phyloP scores from a whole-genome alignment of 768 basidiomycete genomes.

The Amanita fuliginea region DNA sequence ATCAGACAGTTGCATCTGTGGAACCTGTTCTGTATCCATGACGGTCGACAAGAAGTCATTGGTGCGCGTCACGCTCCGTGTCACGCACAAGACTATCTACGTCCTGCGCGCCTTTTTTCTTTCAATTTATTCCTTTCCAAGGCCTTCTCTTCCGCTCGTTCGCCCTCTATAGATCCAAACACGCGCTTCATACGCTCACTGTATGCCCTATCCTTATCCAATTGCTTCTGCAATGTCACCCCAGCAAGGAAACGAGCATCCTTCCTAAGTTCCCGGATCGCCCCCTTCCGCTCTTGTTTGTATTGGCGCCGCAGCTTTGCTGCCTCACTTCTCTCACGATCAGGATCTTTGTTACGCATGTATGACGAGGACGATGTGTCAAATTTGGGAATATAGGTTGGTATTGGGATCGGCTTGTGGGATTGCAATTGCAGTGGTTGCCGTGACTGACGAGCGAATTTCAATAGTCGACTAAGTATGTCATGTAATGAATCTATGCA shows the following conservation, averaged over 20 bases:
- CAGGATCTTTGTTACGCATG: slow-evolving; percentile 77
- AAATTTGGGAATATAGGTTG: slow-evolving; percentile 90
- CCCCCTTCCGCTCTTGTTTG: slow-evolving; percentile 95
- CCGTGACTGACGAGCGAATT: slow-evolving; percentile 62
- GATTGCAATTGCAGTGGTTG: slow-evolving; percentile 77
- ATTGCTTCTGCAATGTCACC: slow-evolving; percentile 76
- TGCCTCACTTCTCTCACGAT: slow-evolving; percentile 81
- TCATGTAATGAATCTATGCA: slow-evolving; percentile 34
- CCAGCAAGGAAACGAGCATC: slow-evolving; percentile 88
- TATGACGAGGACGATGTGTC: slow-evolving; percentile 67
- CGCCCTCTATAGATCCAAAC: slow-evolving; percentile 65
- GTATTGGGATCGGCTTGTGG: slow-evolving; percentile 94
- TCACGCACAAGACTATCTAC: slow-evolving; percentile 36
- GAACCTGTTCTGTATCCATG: slow-evolving; percentile 15
- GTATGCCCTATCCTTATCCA: slow-evolving; percentile 77
- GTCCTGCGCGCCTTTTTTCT: slow-evolving; percentile 68
- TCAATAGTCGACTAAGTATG: slow-evolving; percentile 50
- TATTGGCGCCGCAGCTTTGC: slow-evolving; percentile 79
- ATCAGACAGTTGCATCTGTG: slow-evolving; percentile 16
- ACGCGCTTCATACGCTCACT: slow-evolving; percentile 77
- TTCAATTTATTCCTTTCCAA: slow-evolving; percentile 75
- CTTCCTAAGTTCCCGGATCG: slow-evolving; percentile 91
- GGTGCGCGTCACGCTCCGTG: neutral
- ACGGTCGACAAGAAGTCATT: neutral
- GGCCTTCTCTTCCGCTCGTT: slow-evolving; percentile 91